These are phyloP conservation scores for Schwanniomyces yamadae DNA, from an alignment of 805 yeast genomes.

Conservation along the genomic window DNA sequence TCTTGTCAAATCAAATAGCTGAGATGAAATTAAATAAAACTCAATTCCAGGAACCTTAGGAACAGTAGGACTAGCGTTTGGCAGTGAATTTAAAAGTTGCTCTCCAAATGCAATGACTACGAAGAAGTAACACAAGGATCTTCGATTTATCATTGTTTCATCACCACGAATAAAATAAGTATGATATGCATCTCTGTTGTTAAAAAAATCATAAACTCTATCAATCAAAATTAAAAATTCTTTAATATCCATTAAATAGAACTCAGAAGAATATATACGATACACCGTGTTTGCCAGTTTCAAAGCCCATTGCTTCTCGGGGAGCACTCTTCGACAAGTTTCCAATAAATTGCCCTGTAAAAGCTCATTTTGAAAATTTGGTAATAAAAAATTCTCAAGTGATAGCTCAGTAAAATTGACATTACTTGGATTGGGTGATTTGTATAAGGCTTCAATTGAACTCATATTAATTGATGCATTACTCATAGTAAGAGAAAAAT, in stretches of 20 bases:
- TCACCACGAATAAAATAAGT: slow-evolving; percentile 1
- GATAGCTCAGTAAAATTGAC: slow-evolving; percentile 5
- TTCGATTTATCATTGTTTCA: slow-evolving; percentile 10
- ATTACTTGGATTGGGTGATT: not conserved
- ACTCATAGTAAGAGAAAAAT: not conserved
- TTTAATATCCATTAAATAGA: slow-evolving; percentile 30
- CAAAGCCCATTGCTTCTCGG: slow-evolving; percentile 22
- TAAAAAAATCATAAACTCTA: slow-evolving; percentile 13
- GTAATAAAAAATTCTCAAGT: slow-evolving; percentile 23
- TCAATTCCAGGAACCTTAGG: slow-evolving; percentile 34
- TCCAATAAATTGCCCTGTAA: slow-evolving; percentile 22
- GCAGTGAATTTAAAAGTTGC: slow-evolving; percentile 20
- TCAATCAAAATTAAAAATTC: slow-evolving; percentile 15
- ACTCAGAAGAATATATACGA: slow-evolving; percentile 33
- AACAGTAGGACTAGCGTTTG: not conserved
- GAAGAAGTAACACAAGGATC: slow-evolving; percentile 30
- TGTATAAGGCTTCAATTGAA: not conserved
- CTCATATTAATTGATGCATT: no score
- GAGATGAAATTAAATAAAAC: slow-evolving; percentile 30
- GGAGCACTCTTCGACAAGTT: slow-evolving; percentile 20
- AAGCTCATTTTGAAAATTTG: slow-evolving; percentile 26
- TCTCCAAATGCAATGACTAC: slow-evolving; percentile 38
- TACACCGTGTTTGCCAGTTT: slow-evolving; percentile 24
- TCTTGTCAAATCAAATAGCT: slow-evolving; percentile 30
- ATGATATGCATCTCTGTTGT: not conserved